Conservation (phyloP, 441 rosid genomes). For the Erodium texanum region DNA sequence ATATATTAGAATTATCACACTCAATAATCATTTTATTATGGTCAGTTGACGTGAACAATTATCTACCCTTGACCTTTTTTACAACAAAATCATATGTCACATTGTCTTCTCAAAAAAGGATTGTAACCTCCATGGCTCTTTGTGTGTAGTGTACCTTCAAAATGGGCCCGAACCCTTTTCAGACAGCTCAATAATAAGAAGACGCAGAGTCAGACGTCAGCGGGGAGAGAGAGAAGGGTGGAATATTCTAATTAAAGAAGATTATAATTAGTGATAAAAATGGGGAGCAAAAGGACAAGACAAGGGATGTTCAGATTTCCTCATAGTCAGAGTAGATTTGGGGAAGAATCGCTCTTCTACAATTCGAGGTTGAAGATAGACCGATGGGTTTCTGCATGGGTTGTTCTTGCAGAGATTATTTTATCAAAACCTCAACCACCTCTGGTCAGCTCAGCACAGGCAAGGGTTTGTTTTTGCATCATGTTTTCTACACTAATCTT, state of each 20-base stretch:
- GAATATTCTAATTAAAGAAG: not conserved
- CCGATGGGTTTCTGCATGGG: not conserved
- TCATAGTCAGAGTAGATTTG: not conserved
- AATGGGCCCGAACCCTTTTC: not conserved
- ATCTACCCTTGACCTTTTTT: no score
- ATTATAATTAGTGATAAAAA: not conserved
- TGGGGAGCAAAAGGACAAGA: not conserved
- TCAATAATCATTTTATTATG: no score
- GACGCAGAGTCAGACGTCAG: not conserved
- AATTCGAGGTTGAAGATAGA: not conserved
- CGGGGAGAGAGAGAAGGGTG: not conserved
- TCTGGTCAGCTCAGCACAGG: slow-evolving; percentile 5
- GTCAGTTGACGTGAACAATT: no score
- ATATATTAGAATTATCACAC: no score
- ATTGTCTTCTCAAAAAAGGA: no score
- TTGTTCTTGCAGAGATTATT: not conserved
- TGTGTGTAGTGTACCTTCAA: not conserved
- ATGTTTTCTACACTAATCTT: not conserved
- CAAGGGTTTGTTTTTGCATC: not conserved
- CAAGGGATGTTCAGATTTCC: not conserved
- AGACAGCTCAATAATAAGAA: no score
- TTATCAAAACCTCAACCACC: not conserved
- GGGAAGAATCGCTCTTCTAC: not conserved
- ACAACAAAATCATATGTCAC: no score
- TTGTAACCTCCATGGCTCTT: not conserved